phyloP scores from a whole-genome alignment of 495 filamentous ascomycete species.

The Aspergillus homomorphus region DNA sequence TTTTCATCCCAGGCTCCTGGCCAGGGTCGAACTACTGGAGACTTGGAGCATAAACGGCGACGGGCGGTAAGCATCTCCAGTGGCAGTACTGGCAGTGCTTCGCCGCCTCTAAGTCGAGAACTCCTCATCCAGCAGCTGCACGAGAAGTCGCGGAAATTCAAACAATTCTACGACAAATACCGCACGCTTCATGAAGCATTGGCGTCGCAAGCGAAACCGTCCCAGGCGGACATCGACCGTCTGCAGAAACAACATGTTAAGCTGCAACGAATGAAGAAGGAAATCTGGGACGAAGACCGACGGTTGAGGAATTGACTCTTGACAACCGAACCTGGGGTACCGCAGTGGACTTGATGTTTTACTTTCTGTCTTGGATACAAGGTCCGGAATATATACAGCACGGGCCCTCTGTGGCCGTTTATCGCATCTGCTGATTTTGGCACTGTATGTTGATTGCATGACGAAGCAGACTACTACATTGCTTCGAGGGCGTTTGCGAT shows the following conservation, averaged over 20 bases:
- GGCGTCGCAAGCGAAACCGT: constrained; percentile 46
- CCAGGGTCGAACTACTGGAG: constrained; percentile 29
- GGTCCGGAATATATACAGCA: constrained; percentile 11
- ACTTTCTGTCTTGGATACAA: constrained; percentile 7
- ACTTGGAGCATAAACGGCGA: constrained; percentile 44
- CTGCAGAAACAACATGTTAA: constrained; percentile 60
- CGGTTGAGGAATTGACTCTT: constrained; percentile 27
- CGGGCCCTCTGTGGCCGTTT: not conserved
- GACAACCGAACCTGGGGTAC: constrained; percentile 7
- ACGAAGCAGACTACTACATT: constrained; percentile 7
- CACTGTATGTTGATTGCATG: constrained; percentile 9
- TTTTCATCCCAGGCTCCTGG: constrained; percentile 23
- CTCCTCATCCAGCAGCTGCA: constrained; percentile 40
- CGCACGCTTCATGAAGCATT: constrained; percentile 59
- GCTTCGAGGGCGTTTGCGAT: constrained; percentile 19
- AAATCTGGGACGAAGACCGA: constrained; percentile 56
- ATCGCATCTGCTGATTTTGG: constrained; percentile 5
- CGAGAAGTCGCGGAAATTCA: constrained; percentile 59
- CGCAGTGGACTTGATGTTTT: constrained; percentile 10
- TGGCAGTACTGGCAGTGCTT: constrained; percentile 48
- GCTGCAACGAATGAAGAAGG: constrained; percentile 60
- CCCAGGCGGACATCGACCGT: constrained; percentile 53
- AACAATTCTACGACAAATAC: constrained; percentile 61
- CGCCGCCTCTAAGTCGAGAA: constrained; percentile 44
- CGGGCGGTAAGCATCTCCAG: constrained; percentile 44